phyloP scores from a whole-genome alignment of 768 basidiomycete species.

The Cubamyces lactineus region DNA sequence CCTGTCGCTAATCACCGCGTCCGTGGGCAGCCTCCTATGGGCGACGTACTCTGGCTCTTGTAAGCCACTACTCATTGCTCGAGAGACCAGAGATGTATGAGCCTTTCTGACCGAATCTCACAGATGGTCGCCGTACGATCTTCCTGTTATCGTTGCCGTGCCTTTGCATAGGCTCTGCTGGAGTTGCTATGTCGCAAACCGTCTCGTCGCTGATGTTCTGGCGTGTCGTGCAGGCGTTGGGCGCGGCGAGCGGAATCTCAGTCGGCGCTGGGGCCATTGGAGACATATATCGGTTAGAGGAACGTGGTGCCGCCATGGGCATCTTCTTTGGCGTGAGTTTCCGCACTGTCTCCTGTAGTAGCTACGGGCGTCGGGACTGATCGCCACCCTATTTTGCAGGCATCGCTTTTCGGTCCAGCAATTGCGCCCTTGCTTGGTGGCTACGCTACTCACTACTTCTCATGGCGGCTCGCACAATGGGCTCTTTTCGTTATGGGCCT shows the following conservation, averaged over 20 bases:
- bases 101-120: neutral
- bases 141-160: constrained; percentile 65
- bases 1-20: constrained; percentile 49
- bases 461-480: constrained; percentile 66
- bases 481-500: constrained; percentile 46
- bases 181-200: constrained; percentile 51
- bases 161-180: constrained; percentile 59
- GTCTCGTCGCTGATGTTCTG: constrained; percentile 57
- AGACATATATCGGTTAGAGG: constrained; percentile 68
- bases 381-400: constrained; percentile 36
- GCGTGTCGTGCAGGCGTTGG: constrained; percentile 68
- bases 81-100: neutral
- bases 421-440: constrained; percentile 65
- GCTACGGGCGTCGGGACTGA: too few species aligned
- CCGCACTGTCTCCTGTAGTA: neutral
- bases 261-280: constrained; percentile 64
- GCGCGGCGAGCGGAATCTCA: constrained; percentile 58
- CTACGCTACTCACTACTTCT: constrained; percentile 57
- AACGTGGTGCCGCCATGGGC: constrained; percentile 63
- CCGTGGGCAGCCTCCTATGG: constrained; percentile 53
- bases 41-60: constrained; percentile 56
- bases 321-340: constrained; percentile 54
- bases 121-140: constrained; percentile 67
- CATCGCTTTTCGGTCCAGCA: constrained; percentile 59
- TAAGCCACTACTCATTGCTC: constrained; percentile 25